These are phyloP conservation scores for Garcia nutans DNA, from an alignment of 345 rosid genomes.

Conservation along the genomic window DNA sequence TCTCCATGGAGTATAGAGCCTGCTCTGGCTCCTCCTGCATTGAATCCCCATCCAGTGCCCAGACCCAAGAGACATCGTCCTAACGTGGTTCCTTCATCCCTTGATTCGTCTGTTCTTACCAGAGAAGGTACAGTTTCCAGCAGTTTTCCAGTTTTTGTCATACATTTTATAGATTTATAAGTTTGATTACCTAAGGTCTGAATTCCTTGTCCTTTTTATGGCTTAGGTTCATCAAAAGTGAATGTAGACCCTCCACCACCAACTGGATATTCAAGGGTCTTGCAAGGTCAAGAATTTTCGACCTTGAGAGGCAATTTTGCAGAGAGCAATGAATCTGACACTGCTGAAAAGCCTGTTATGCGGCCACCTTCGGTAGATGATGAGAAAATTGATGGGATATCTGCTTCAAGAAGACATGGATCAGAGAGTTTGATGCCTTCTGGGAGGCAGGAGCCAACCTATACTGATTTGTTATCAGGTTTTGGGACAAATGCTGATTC, in stretches of 20 bases:
- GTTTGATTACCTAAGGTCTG: background rate
- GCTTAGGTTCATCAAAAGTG: slow-evolving; percentile 41
- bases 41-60: slow-evolving; percentile 37
- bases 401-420: slow-evolving; percentile 33
- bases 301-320: slow-evolving; percentile 35
- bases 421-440: slow-evolving; percentile 27
- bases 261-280: slow-evolving; percentile 45
- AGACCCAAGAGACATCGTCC: slow-evolving; percentile 48
- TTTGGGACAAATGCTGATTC: slow-evolving; percentile 28
- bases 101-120: slow-evolving; percentile 37
- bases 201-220: background rate
- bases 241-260: slow-evolving; percentile 36
- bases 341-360: slow-evolving; percentile 31
- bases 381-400: slow-evolving; percentile 26
- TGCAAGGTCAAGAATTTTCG: slow-evolving; percentile 54
- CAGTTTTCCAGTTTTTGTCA: background rate
- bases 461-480: slow-evolving; percentile 39
- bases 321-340: slow-evolving; percentile 34
- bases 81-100: slow-evolving; percentile 32
- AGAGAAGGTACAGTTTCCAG: slow-evolving; percentile 49
- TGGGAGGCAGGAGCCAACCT: slow-evolving; percentile 31
- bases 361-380: slow-evolving; percentile 33
- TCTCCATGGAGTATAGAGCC: slow-evolving; percentile 60
- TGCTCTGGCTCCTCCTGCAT: slow-evolving; percentile 42
- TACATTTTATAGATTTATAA: background rate